Percentiles rank a stretch among this genome's conserved stretches.
phyloP scores from a whole-genome alignment of 2,329 filamentous ascomycete genomes.

The Phoma sp. region DNA sequence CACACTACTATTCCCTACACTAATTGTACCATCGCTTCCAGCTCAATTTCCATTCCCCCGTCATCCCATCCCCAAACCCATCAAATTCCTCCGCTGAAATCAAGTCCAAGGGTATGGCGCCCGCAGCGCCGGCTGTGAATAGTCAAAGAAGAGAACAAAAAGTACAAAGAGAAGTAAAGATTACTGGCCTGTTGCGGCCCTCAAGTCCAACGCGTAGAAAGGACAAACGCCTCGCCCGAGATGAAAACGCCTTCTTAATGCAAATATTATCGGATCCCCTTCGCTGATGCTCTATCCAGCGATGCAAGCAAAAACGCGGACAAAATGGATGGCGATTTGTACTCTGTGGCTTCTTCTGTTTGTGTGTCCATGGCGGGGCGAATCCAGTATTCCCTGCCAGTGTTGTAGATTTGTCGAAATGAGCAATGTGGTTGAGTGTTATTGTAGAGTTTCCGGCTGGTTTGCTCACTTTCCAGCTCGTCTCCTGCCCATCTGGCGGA shows the following conservation, averaged over 20 bases:
- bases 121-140: conserved; percentile 10
- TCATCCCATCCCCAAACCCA: background rate
- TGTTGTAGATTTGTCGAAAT: background rate
- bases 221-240: background rate
- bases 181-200: background rate
- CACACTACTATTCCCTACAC: conserved; percentile 2
- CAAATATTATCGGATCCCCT: conserved; percentile 14
- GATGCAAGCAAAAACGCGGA: conserved; percentile 12
- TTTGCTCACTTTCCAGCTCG: conserved; percentile 12
- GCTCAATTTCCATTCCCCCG: background rate
- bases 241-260: conserved; percentile 8
- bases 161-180: conserved; percentile 16
- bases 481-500: conserved; percentile 73
- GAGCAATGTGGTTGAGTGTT: background rate
- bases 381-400: background rate
- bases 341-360: conserved; percentile 1
- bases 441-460: background rate
- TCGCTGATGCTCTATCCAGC: conserved; percentile 20
- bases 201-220: background rate
- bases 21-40: background rate
- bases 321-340: conserved; percentile 3
- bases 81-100: background rate
- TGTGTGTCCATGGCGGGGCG: conserved; percentile 4
- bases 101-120: background rate
- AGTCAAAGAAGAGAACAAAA: background rate